These are phyloP conservation scores for Daldinia loculata DNA, from an alignment of 495 filamentous ascomycete genomes.

Conservation along the genomic window DNA sequence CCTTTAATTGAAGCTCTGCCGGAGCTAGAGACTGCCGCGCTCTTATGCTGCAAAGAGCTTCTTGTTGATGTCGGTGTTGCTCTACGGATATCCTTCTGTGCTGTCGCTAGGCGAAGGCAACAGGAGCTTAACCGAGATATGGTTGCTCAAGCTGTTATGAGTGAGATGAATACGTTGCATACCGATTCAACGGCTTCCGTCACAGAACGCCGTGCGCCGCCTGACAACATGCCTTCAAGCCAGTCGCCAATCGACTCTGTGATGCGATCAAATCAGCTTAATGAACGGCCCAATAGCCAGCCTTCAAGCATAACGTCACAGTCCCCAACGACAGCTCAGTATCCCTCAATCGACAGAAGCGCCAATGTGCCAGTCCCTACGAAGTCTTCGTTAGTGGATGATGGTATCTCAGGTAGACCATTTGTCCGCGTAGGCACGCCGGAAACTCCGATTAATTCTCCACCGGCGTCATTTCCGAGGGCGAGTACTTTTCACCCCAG, in stretches of 20 bases:
- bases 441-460: slow-evolving; percentile 33
- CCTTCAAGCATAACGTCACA: slow-evolving; percentile 19
- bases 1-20: slow-evolving; percentile 45
- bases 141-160: slow-evolving; percentile 55
- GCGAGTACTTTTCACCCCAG: slow-evolving; percentile 24
- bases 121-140: slow-evolving; percentile 50
- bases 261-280: slow-evolving; percentile 20
- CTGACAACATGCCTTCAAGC: slow-evolving; percentile 32
- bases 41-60: slow-evolving; percentile 55
- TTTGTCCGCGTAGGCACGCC: slow-evolving; percentile 53
- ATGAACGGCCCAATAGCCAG: slow-evolving; percentile 26
- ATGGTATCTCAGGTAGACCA: slow-evolving; percentile 58
- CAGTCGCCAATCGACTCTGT: slow-evolving; percentile 27
- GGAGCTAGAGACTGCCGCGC: slow-evolving; percentile 22
- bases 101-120: slow-evolving; percentile 51
- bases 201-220: slow-evolving; percentile 30
- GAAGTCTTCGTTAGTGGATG: slow-evolving; percentile 48
- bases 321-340: slow-evolving; percentile 7
- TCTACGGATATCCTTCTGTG: slow-evolving; percentile 56
- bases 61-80: slow-evolving; percentile 54
- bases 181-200: slow-evolving; percentile 31
- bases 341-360: slow-evolving; percentile 16
- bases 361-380: slow-evolving; percentile 31
- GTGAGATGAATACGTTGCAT: slow-evolving; percentile 46
- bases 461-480: slow-evolving; percentile 42